phyloP scores from a whole-genome alignment of 108 stramenopile genomes.

The Epithemia pelagica region DNA sequence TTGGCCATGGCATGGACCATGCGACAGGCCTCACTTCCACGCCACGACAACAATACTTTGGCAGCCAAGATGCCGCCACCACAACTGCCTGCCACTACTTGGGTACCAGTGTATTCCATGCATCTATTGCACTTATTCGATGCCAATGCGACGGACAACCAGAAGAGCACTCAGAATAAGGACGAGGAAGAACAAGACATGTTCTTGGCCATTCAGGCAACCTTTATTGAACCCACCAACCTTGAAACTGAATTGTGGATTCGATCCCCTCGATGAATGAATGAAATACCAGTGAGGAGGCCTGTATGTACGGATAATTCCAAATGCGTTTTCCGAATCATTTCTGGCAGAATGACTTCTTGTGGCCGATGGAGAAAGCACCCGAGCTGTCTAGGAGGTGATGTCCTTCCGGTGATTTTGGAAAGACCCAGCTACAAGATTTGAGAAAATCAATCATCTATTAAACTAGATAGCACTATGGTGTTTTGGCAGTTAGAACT shows the following conservation, averaged over 20 bases:
- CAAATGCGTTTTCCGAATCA: no score
- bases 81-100: constrained; percentile 25
- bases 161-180: background rate
- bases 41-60: no score
- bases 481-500: no score
- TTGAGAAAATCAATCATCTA: no score
- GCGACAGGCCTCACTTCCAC: no score
- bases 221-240: constrained; percentile 48
- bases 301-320: no score
- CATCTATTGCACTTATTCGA: constrained; percentile 45
- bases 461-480: no score
- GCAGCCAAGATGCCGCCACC: constrained; percentile 22
- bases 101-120: constrained; percentile 8
- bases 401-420: no score
- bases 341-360: no score
- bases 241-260: constrained; percentile 72
- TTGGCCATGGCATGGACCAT: background rate
- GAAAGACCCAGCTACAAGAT: no score
- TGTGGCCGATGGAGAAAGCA: no score
- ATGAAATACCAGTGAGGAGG: background rate
- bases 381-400: no score
- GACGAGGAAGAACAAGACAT: constrained; percentile 5
- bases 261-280: constrained; percentile 8
- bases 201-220: constrained; percentile 59
- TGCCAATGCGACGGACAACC: constrained; percentile 32